Conservation (phyloP, 169 alveolate genomes). For the Besnoitia besnoiti region DNA sequence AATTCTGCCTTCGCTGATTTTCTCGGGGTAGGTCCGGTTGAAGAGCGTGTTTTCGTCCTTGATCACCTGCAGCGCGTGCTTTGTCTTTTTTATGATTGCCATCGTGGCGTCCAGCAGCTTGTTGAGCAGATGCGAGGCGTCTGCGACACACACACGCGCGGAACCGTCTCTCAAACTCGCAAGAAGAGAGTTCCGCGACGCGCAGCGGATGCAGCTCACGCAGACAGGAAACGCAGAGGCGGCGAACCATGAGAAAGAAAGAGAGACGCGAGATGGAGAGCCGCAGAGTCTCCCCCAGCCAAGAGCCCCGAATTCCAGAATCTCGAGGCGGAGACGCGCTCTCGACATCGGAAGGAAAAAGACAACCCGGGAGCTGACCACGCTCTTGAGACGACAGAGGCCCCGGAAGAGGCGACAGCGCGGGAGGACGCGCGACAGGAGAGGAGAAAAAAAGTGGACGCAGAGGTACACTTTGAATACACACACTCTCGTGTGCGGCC, state of each 20-base stretch:
- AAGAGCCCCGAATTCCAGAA: too few species aligned
- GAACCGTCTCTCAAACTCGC: background rate
- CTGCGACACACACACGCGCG: background rate
- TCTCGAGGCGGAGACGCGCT: too few species aligned
- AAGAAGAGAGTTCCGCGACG: background rate
- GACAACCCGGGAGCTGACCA: too few species aligned
- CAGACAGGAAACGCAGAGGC: background rate
- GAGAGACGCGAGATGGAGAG: background rate
- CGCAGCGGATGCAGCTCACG: background rate
- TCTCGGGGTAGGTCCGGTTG: background rate
- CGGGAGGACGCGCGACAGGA: background rate
- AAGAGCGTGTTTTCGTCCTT: constrained; percentile 57
- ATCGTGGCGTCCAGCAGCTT: constrained; percentile 68
- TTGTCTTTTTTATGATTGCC: constrained; percentile 50
- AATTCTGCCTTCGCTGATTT: constrained; percentile 62
- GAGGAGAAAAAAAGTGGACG: background rate
- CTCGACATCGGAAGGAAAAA: too few species aligned
- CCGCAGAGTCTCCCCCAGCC: too few species aligned
- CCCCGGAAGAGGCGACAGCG: too few species aligned
- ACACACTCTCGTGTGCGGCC: too few species aligned
- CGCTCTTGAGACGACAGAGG: too few species aligned
- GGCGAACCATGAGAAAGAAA: background rate
- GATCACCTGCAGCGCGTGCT: constrained; percentile 67
- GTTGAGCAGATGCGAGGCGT: constrained; percentile 53
- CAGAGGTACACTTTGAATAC: background rate